phyloP scores from a whole-genome alignment of 169 alveolate genomes.

The Plasmodium sp. region DNA sequence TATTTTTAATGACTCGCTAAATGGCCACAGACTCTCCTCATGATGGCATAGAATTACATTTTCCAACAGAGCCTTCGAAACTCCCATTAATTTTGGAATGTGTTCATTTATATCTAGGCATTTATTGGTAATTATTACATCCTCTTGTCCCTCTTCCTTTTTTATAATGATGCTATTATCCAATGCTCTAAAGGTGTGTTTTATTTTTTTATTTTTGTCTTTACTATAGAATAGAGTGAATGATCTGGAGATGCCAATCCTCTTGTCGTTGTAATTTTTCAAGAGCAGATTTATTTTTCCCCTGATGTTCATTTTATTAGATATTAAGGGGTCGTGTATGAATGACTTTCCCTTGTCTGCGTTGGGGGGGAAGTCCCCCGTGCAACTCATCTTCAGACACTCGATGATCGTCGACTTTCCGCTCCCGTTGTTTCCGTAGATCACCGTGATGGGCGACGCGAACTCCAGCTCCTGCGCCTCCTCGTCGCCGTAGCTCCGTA shows the following conservation, averaged over 20 bases:
- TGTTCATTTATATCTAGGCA: slow-evolving; percentile 93
- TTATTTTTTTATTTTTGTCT: slow-evolving; percentile 78
- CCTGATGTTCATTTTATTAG: slow-evolving; percentile 89
- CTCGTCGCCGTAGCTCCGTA: slow-evolving; percentile 95
- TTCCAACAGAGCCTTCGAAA: slow-evolving; percentile 94
- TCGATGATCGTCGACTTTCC: slow-evolving; percentile 99
- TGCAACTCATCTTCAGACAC: slow-evolving; percentile 93
- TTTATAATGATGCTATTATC: slow-evolving; percentile 36
- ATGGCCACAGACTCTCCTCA: slow-evolving; percentile 98
- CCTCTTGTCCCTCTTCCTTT: slow-evolving; percentile 63
- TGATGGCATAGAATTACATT: slow-evolving; percentile 98
- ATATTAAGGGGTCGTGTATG: slow-evolving; percentile 93
- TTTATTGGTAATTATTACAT: slow-evolving; percentile 79
- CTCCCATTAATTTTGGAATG: slow-evolving; percentile 95
- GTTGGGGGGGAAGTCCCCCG: slow-evolving; percentile 98
- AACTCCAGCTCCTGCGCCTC: slow-evolving; percentile 93
- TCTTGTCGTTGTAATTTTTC: slow-evolving; percentile 77
- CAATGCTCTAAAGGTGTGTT: slow-evolving; percentile 81
- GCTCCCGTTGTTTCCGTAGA: slow-evolving; percentile 98
- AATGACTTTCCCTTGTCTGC: slow-evolving; percentile 95
- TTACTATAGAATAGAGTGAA: slow-evolving; percentile 84
- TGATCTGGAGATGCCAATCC: slow-evolving; percentile 85
- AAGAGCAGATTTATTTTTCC: slow-evolving; percentile 91
- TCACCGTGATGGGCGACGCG: slow-evolving; percentile 96
- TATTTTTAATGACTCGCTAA: slow-evolving; percentile 93